These are phyloP conservation scores for Cytospora piceicola DNA, from an alignment of 2,329 filamentous ascomycete genomes.

Conservation along the genomic window DNA sequence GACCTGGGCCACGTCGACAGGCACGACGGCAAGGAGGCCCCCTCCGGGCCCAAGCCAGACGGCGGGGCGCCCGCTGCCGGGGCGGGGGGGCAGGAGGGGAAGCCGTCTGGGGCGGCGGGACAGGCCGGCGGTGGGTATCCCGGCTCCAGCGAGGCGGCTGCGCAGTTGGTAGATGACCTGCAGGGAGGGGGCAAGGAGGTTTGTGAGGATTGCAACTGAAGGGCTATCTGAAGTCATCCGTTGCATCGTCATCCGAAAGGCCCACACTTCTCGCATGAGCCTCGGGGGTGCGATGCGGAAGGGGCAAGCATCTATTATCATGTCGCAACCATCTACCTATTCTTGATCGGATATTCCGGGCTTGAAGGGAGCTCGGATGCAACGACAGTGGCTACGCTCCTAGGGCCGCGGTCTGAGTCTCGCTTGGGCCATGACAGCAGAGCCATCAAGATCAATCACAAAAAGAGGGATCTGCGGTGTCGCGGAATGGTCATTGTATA, in stretches of 20 bases:
- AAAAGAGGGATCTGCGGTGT: background rate
- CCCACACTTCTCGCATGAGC: background rate
- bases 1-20: slow-evolving; percentile 83
- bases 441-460: background rate
- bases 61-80: slow-evolving; percentile 9
- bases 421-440: background rate
- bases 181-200: slow-evolving; percentile 14
- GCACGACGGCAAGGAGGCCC: slow-evolving; percentile 41
- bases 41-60: background rate
- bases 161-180: slow-evolving; percentile 11
- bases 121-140: slow-evolving; percentile 25
- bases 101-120: slow-evolving; percentile 21
- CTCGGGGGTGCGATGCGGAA: no score
- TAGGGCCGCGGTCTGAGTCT: background rate
- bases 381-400: background rate
- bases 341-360: background rate
- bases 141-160: slow-evolving; percentile 24
- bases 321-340: background rate
- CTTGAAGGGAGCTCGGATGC: background rate
- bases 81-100: background rate
- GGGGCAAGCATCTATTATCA: background rate
- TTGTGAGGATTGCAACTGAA: slow-evolving; percentile 28
- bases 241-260: background rate
- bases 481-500: slow-evolving; percentile 22
- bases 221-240: background rate